phyloP scores from a whole-genome alignment of 1,139 yeast genomes.

The Kodamaea alishanica region DNA sequence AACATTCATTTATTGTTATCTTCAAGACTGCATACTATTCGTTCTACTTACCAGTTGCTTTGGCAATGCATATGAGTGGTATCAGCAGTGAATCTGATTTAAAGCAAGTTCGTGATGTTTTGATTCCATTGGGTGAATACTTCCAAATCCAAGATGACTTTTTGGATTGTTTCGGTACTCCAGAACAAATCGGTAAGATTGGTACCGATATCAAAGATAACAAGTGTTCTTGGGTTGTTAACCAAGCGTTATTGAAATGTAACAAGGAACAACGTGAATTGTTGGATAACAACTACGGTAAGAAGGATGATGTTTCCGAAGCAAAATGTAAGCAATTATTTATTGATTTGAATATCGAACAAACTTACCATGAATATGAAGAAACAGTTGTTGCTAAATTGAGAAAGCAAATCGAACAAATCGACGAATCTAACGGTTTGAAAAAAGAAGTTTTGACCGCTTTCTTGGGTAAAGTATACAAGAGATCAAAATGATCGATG shows the following conservation, averaged over 20 bases:
- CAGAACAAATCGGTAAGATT: constrained; percentile 95
- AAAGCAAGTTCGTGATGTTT: constrained; percentile 81
- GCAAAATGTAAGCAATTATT: constrained; percentile 70
- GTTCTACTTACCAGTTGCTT: constrained; percentile 94
- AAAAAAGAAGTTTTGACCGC: constrained; percentile 78
- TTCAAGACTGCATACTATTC: constrained; percentile 98
- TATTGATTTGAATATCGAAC: constrained; percentile 66
- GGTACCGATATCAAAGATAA: constrained; percentile 99
- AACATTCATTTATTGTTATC: constrained; percentile 92
- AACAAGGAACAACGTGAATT: constrained; percentile 76
- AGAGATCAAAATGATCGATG: constrained; percentile 67
- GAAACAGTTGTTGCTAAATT: constrained; percentile 68
- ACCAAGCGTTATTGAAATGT: constrained; percentile 82
- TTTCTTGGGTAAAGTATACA: constrained; percentile 88
- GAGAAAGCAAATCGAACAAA: constrained; percentile 55
- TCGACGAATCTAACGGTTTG: constrained; percentile 91
- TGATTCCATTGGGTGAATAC: constrained; percentile 95
- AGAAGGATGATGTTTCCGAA: constrained; percentile 70
- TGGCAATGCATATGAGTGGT: constrained; percentile 94
- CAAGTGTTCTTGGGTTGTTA: constrained; percentile 97
- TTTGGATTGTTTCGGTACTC: constrained; percentile 96
- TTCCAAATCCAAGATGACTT: constrained; percentile 98
- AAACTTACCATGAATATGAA: constrained; percentile 76
- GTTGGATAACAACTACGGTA: constrained; percentile 87
- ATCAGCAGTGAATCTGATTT: constrained; percentile 65